Base-by-base conservation (phyloP, 495 filamentous ascomycete species). In the Hyphodiscus hymeniophilus region DNA sequence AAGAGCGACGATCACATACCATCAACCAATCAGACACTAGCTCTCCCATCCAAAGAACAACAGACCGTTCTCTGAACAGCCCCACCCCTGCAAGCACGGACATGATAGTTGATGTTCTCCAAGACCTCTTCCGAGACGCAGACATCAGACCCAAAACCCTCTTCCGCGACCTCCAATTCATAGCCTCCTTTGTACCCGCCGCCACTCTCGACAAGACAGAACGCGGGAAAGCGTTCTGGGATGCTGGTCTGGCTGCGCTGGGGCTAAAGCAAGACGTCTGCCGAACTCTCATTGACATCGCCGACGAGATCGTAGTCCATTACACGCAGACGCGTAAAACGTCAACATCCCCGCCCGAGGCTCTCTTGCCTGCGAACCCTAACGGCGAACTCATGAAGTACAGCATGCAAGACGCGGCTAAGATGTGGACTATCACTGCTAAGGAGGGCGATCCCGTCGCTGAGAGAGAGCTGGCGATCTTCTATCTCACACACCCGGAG, bases 91-190 rank as follows among this genome's bases (percentile, higher is more conserved):
- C 56, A 46, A 79, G 60, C 45, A 79, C 75, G n/a, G 83, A 89
- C 46, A 77, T 80, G 62, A 88, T 95, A 20, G 81, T 90, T 24
- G 79, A 85, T 38, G 76, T 89, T 7, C 66, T 98, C 1, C 82
- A 89, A 45, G 73, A 77, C 5, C 76, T 98, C 13, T 88, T 98
- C 63, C 76, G 82, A 34, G 78, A 88, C 57, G 64, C 77, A 4
- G 75, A 83, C 11, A 75, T 91, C 47, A 83, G 92, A 36, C 91
- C 92, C 0, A 87, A 84, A 64, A 91, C 91, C 0, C 73, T 98
- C 0, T 97, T 95, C 71, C 86, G 92, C 22, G 92, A 98, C 60
- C 68, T 98, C 7, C 92, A 98, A 60, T 95, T 87, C 60, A 94
- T 98, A 54, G 88, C 91, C 3, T 82, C 92, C 0, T 95, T 98